A percentile compares a stretch with the other conserved stretches of the same genome.
Conservation (phyloP, 768 basidiomycete species). For the Mycena kentingensis region DNA sequence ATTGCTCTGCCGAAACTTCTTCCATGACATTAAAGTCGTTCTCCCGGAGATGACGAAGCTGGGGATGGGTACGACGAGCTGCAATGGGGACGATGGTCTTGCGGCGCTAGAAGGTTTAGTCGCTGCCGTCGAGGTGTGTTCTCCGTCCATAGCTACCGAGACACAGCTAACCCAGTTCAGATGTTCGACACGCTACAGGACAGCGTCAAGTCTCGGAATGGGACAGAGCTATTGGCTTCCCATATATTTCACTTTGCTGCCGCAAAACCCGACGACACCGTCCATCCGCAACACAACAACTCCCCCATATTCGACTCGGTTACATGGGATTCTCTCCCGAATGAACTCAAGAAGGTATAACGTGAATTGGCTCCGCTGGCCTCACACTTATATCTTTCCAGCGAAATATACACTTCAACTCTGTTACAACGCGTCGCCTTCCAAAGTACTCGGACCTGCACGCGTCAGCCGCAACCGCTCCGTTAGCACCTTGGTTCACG, state of each 20-base stretch:
- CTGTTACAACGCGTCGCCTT: constrained; percentile 49
- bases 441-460: constrained; percentile 55
- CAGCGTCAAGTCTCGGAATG: constrained; percentile 12
- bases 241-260: constrained; percentile 68
- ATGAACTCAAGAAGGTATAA: constrained; percentile 62
- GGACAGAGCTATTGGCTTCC: constrained; percentile 25
- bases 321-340: constrained; percentile 62
- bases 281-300: constrained; percentile 58
- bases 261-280: constrained; percentile 53
- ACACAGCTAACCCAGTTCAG: constrained; percentile 23
- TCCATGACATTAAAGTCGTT: constrained; percentile 49
- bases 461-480: constrained; percentile 36
- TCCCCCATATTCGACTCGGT: constrained; percentile 47
- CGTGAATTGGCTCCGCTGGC: not conserved
- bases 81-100: constrained; percentile 54
- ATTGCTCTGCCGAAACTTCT: constrained; percentile 59
- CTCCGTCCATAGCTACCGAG: not conserved
- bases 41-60: constrained; percentile 46
- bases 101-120: constrained; percentile 72
- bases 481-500: constrained; percentile 58
- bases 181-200: constrained; percentile 44
- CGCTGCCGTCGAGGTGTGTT: constrained; percentile 63
- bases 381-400: constrained; percentile 24
- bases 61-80: constrained; percentile 59
- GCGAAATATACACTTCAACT: constrained; percentile 62